Evolutionary conservation across 2,329 filamentous ascomycete species (phyloP), one percentile per base, ranked within the genome.

Genomic region (Rhynchosporium graminicola): DNA sequence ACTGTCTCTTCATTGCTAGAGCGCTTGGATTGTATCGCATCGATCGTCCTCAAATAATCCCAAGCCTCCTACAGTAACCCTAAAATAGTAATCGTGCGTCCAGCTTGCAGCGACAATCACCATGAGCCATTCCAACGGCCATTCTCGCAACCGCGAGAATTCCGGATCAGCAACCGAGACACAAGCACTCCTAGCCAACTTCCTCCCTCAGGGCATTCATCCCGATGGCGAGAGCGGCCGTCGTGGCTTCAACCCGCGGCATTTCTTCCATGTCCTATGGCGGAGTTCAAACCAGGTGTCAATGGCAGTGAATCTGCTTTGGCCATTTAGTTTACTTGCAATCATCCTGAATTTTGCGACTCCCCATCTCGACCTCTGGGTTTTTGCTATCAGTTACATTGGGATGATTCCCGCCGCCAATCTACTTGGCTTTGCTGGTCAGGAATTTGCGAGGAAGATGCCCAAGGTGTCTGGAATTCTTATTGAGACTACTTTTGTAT

Each of bases 331-430:
- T 88, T 91, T 3, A 88, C 88, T 7, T 84, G 89, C 88, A 15
- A 85, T 92, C 67, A 86, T 80, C 26, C 77, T 90, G 57, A 78
- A 76, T 72, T 86, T 83, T 66, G 80, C 80, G 46, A 77, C 78
- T n/a, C 80, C 80, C 0, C 78, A 87, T 28, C 76, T 82, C 63
- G 80, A 89, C 68, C 76, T 89, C 0, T 81, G 82, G 74, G 84
- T 87, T 57, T 92, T 92, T 76, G 79, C 83, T 57, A 80, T 90
- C 60, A 86, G 87, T 54, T 92, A 92, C 71, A 82, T 92, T 64
- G 87, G 87, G 67, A 92, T 92, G 87, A 80, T 92, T 1, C 90
- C 89, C 0, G 85, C 87, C 47, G 89, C 89, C 60, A 92, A 92
- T 69, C 75, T 91, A 61, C 82, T 92, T 56, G 89, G 89, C 0